Evolutionary conservation across 768 basidiomycete species (phyloP).

Genomic region (Arthromyces matolae): DNA sequence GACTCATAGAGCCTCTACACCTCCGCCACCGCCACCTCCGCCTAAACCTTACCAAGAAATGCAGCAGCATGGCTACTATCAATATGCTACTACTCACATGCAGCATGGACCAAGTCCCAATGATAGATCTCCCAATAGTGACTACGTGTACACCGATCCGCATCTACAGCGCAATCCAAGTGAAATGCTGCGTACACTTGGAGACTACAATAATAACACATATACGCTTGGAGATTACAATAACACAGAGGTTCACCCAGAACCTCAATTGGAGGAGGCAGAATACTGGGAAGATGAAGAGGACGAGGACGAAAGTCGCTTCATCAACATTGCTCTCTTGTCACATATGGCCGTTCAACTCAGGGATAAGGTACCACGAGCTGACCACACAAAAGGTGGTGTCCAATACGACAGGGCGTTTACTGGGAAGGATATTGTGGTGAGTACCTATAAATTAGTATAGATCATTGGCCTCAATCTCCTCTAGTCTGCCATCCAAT

Average conservation of each 20-base stretch:
- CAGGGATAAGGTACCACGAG: conserved; percentile 84
- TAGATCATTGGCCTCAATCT: too few species aligned
- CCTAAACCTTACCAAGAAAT: conserved; percentile 5
- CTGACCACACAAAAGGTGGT: conserved; percentile 87
- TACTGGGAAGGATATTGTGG: conserved; percentile 92
- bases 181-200: conserved; percentile 34
- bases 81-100: conserved; percentile 1
- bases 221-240: too few species aligned
- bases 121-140: too few species aligned
- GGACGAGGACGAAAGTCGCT: conserved; percentile 68
- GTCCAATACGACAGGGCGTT: conserved; percentile 89
- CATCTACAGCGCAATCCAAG: conserved; percentile 31
- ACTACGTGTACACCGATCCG: too few species aligned
- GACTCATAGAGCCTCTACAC: conserved; percentile 2
- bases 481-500: conserved; percentile 78
- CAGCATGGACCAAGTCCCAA: too few species aligned
- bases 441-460: conserved; percentile 52
- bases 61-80: conserved; percentile 4
- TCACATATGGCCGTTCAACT: conserved; percentile 87
- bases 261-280: conserved; percentile 24
- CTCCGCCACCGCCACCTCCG: conserved; percentile 4
- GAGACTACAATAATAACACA: too few species aligned
- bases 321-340: conserved; percentile 85
- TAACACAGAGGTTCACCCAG: conserved; percentile 18
- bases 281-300: conserved; percentile 60